These are phyloP conservation scores for Yarrowia galli DNA, from an alignment of 1,139 yeast species.

Conservation along the genomic window DNA sequence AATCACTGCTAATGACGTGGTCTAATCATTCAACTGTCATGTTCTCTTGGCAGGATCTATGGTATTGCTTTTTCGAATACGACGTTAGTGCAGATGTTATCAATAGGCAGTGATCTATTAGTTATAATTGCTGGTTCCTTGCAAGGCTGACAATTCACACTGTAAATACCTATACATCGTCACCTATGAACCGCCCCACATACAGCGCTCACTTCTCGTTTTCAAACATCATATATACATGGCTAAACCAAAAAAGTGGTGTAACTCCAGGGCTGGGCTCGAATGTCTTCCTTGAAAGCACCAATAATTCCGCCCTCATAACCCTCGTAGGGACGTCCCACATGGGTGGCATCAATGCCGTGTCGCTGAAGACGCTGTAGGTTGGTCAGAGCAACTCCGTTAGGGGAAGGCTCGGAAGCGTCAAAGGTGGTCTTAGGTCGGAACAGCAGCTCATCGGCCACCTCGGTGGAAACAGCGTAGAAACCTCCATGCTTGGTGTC, in stretches of 20 bases:
- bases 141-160: too few species aligned
- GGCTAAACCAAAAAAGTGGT: conserved; percentile 44
- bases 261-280: conserved; percentile 51
- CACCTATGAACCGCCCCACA: too few species aligned
- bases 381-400: conserved; percentile 51
- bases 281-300: conserved; percentile 48
- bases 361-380: conserved; percentile 48
- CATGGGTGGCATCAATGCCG: conserved; percentile 42
- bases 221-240: too few species aligned
- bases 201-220: too few species aligned
- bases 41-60: background rate
- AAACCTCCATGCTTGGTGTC: conserved; percentile 51
- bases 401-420: conserved; percentile 53
- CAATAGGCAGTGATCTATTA: too few species aligned
- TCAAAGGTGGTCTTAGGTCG: conserved; percentile 53
- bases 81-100: too few species aligned
- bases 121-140: too few species aligned
- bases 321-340: conserved; percentile 42
- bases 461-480: conserved; percentile 45
- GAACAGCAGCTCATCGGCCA: conserved; percentile 46
- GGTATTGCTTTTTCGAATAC: background rate
- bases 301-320: conserved; percentile 46
- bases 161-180: too few species aligned
- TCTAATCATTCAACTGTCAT: too few species aligned
- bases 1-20: too few species aligned